These are phyloP conservation scores for Penicillium cataractarum DNA, from an alignment of 495 filamentous ascomycete genomes.

Conservation along the genomic window DNA sequence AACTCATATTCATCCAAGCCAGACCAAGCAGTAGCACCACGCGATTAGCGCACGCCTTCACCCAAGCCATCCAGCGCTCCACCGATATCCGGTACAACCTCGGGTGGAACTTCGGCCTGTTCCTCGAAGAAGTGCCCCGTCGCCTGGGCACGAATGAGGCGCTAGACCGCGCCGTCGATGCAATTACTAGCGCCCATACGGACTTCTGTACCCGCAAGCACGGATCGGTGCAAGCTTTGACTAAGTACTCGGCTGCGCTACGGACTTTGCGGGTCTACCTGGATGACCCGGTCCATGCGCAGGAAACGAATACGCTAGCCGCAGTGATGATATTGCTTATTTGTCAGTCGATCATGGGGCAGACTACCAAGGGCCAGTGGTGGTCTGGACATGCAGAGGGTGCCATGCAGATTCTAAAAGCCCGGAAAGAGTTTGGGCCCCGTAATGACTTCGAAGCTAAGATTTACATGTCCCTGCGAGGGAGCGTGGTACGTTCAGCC, in stretches of 20 bases:
- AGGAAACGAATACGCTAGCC: conserved; percentile 44
- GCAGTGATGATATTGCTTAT: conserved; percentile 49
- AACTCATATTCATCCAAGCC: neutral
- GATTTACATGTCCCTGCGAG: conserved; percentile 42
- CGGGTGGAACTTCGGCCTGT: conserved; percentile 45
- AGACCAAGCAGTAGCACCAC: conserved; percentile 26
- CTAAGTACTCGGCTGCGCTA: conserved; percentile 45
- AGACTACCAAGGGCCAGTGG: neutral
- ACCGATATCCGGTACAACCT: conserved; percentile 49
- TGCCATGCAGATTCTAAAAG: conserved; percentile 44
- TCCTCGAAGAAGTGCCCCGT: conserved; percentile 40
- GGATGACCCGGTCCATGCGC: conserved; percentile 41
- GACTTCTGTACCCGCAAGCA: conserved; percentile 27
- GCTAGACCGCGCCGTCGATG: conserved; percentile 44
- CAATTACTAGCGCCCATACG: conserved; percentile 38
- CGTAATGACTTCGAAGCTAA: conserved; percentile 43
- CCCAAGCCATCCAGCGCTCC: conserved; percentile 31
- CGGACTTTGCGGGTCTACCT: conserved; percentile 38
- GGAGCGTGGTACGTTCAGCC: conserved; percentile 38
- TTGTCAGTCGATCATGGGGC: conserved; percentile 38
- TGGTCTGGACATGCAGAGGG: conserved; percentile 47
- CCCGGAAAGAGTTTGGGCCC: conserved; percentile 34
- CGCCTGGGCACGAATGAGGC: conserved; percentile 47
- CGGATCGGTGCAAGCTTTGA: conserved; percentile 27
- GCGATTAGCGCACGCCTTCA: conserved; percentile 31